phyloP scores from a whole-genome alignment of 1,139 yeast genomes.

The Hanseniaspora uvarum region DNA sequence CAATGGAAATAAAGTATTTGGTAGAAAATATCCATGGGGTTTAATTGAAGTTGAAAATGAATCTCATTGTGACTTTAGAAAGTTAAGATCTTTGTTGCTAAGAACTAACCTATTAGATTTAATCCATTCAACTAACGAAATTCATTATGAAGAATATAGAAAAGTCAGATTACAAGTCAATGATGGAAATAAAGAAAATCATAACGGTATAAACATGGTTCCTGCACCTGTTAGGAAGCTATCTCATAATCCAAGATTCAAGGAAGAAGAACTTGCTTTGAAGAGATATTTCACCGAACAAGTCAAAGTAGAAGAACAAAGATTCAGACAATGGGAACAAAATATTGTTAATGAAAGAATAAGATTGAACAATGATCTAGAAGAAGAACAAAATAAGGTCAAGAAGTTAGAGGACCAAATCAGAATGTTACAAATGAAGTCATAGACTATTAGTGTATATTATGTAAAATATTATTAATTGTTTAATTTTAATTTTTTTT shows the following conservation, averaged over 20 bases:
- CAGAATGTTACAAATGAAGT: slow-evolving; percentile 51
- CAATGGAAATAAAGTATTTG: slow-evolving; percentile 64
- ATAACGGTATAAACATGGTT: slow-evolving; percentile 22
- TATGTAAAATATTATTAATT: neutral
- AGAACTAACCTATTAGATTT: slow-evolving; percentile 92
- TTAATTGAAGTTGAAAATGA: slow-evolving; percentile 95
- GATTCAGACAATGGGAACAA: slow-evolving; percentile 97
- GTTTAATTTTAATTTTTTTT: neutral
- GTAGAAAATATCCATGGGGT: slow-evolving; percentile 97
- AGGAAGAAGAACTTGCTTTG: slow-evolving; percentile 90
- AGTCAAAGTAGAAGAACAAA: slow-evolving; percentile 90
- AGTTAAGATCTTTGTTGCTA: slow-evolving; percentile 73
- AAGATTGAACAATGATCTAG: slow-evolving; percentile 85
- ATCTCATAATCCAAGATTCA: slow-evolving; percentile 76
- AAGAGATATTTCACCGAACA: slow-evolving; percentile 96
- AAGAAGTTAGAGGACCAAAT: slow-evolving; percentile 66
- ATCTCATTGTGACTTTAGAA: slow-evolving; percentile 87
- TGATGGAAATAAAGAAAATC: slow-evolving; percentile 37
- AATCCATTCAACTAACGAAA: slow-evolving; percentile 76
- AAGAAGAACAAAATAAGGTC: slow-evolving; percentile 68
- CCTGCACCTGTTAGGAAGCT: slow-evolving; percentile 35
- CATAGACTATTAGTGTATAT: slow-evolving; percentile 23
- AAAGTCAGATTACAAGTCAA: slow-evolving; percentile 47
- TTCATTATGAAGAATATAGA: slow-evolving; percentile 85
- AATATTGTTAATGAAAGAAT: slow-evolving; percentile 90